Evolutionary conservation across 1,284 basidiomycete genomes (phyloP).

Genomic region (Sphaerobolus stellatus): DNA sequence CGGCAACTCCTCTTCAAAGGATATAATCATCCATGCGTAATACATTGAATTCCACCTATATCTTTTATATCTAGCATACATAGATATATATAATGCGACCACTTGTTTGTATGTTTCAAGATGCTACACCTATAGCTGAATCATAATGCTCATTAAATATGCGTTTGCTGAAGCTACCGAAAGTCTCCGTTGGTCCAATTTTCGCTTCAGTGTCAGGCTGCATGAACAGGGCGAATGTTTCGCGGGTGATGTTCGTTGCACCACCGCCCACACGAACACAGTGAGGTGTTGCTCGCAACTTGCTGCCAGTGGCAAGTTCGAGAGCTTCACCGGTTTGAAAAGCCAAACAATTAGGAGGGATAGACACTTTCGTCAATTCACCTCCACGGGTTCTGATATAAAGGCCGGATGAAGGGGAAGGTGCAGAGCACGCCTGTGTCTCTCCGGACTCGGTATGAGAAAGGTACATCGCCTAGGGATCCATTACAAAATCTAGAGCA

Average conservation of each 20-base stretch:
- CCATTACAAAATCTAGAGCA: background rate
- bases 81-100: no score
- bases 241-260: constrained; percentile 62
- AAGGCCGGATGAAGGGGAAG: constrained; percentile 75
- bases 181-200: constrained; percentile 70
- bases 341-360: constrained; percentile 78
- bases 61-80: background rate
- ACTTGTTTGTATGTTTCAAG: background rate
- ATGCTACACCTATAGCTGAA: background rate
- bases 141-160: constrained; percentile 80
- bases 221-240: constrained; percentile 90
- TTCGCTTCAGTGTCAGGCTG: constrained; percentile 83
- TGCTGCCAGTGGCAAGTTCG: constrained; percentile 76
- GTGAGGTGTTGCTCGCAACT: constrained; percentile 84
- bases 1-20: no score
- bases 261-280: constrained; percentile 74
- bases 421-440: constrained; percentile 57
- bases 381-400: constrained; percentile 86
- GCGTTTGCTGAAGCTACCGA: constrained; percentile 85
- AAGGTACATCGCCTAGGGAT: constrained; percentile 78
- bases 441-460: constrained; percentile 38
- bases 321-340: constrained; percentile 95
- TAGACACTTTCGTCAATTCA: constrained; percentile 73
- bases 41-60: background rate
- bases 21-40: background rate